These are phyloP conservation scores for Paraleonurus japonicus DNA, from an alignment of 257 asterid species.

Conservation along the genomic window DNA sequence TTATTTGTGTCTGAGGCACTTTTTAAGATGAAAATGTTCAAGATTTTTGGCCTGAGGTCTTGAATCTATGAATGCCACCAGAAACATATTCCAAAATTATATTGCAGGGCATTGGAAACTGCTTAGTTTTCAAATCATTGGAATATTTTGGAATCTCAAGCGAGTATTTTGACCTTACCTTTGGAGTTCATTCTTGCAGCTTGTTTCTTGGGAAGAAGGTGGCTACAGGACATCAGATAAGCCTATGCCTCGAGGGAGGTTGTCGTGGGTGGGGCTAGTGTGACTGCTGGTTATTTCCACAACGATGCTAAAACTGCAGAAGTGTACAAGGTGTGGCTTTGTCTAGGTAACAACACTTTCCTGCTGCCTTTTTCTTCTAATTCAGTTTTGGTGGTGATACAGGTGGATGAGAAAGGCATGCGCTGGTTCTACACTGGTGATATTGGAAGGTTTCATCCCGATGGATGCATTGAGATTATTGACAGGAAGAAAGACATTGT, in stretches of 20 bases:
- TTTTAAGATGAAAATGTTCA: neutral
- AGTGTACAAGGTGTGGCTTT: slow-evolving; percentile 57
- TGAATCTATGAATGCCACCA: neutral
- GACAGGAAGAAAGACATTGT: slow-evolving; percentile 92
- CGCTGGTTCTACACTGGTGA: slow-evolving; percentile 96
- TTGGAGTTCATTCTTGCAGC: slow-evolving; percentile 49
- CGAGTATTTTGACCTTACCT: neutral
- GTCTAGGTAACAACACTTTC: neutral
- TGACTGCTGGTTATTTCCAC: slow-evolving; percentile 86
- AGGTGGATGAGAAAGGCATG: slow-evolving; percentile 89
- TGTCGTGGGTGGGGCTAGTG: slow-evolving; percentile 80
- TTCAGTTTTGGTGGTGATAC: slow-evolving; percentile 21
- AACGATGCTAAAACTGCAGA: slow-evolving; percentile 76
- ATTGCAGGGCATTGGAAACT: neutral
- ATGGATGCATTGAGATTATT: slow-evolving; percentile 89
- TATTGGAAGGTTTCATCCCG: slow-evolving; percentile 82
- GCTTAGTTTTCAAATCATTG: neutral
- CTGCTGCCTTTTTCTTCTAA: slow-evolving; percentile 15
- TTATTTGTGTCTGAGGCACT: neutral
- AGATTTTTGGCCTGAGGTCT: neutral
- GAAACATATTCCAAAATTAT: neutral
- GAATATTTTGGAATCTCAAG: slow-evolving; percentile 16
- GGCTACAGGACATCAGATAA: slow-evolving; percentile 69
- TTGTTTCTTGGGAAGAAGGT: slow-evolving; percentile 94
- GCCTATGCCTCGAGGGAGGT: slow-evolving; percentile 95